Conservation (phyloP, 768 basidiomycete genomes). For the Lactarius deliciosus region DNA sequence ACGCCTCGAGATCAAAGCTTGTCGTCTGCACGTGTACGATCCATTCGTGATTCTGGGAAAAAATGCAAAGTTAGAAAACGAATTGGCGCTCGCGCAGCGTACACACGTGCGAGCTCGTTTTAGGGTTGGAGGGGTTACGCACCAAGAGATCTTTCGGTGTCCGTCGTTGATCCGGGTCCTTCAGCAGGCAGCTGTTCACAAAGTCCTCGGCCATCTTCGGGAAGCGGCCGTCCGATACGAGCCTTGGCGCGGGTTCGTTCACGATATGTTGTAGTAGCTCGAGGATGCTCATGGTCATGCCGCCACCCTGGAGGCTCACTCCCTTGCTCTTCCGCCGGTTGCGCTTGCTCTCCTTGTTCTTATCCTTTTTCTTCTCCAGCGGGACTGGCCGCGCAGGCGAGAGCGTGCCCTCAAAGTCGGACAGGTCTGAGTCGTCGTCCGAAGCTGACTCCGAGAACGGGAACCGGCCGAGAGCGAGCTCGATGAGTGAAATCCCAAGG, state of each 20-base stretch:
- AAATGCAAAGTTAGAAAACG: constrained; percentile 6
- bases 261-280: constrained; percentile 98
- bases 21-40: constrained; percentile 60
- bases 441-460: constrained; percentile 85
- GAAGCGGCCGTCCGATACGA: constrained; percentile 74
- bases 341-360: constrained; percentile 57
- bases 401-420: constrained; percentile 78
- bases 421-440: constrained; percentile 67
- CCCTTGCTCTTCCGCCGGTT: constrained; percentile 88
- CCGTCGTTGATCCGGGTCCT: constrained; percentile 80
- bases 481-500: constrained; percentile 93
- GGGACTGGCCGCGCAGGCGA: constrained; percentile 67
- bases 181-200: constrained; percentile 85
- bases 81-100: not conserved
- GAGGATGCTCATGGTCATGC: constrained; percentile 97
- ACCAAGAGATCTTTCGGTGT: constrained; percentile 89
- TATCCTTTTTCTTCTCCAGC: constrained; percentile 39
- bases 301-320: constrained; percentile 89
- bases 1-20: constrained; percentile 71
- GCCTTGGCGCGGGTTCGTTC: constrained; percentile 91
- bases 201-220: constrained; percentile 78
- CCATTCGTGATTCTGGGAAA: constrained; percentile 67
- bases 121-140: constrained; percentile 35
- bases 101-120: not conserved
- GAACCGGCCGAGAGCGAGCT: constrained; percentile 95